Conservation (phyloP, 768 basidiomycete species). For the Termitomyces sp. region DNA sequence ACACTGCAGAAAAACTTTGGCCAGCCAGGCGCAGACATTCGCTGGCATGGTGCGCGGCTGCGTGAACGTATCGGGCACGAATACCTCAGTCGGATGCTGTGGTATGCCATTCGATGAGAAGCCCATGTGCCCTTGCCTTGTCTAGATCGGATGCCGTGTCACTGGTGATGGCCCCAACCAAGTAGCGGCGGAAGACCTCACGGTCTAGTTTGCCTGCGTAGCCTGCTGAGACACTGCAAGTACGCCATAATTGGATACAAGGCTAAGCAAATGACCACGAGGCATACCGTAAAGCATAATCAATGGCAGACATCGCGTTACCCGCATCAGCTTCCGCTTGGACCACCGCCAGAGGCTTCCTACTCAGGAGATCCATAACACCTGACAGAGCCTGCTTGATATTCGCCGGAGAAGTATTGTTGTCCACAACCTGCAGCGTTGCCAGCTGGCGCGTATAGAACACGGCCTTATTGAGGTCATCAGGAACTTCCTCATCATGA, state of each 20-base stretch:
- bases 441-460: slow-evolving; percentile 3
- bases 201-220: slow-evolving; percentile 11
- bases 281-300: slow-evolving; percentile 13
- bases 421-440: background rate
- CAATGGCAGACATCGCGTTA: slow-evolving; percentile 8
- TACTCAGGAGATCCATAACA: slow-evolving; percentile 1
- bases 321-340: slow-evolving; percentile 14
- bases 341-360: slow-evolving; percentile 2
- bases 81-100: background rate
- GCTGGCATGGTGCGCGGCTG: slow-evolving; percentile 18
- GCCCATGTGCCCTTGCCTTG: slow-evolving; percentile 12
- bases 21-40: slow-evolving; percentile 11
- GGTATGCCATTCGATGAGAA: slow-evolving; percentile 13
- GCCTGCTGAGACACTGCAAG: slow-evolving; percentile 9
- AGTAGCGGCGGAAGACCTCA: slow-evolving; percentile 6
- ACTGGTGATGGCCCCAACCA: slow-evolving; percentile 11
- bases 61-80: slow-evolving; percentile 11
- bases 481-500: background rate
- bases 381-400: background rate
- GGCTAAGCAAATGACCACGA: background rate
- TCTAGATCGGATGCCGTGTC: background rate
- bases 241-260: background rate
- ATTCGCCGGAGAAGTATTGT: background rate
- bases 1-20: slow-evolving; percentile 12
- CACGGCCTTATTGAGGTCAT: slow-evolving; percentile 1